These are phyloP conservation scores for Casuarina cunninghamiana DNA, from an alignment of 306 rosid species.

Conservation along the genomic window DNA sequence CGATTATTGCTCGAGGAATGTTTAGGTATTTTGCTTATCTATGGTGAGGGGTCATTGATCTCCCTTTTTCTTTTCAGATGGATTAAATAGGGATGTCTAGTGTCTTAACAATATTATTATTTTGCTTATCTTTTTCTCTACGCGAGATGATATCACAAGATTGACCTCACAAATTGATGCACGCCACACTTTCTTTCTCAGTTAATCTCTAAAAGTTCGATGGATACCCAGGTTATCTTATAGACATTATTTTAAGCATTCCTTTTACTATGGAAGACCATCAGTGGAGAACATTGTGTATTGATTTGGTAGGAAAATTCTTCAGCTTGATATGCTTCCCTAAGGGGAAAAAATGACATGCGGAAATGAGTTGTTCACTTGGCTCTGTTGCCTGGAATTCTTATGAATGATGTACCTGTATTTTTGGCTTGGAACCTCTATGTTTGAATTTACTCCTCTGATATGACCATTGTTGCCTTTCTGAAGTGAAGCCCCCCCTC, in stretches of 20 bases:
- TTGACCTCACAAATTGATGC: neutral
- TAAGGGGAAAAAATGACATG: neutral
- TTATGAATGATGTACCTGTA: neutral
- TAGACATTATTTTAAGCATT: neutral
- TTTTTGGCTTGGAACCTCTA: neutral
- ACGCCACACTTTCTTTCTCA: neutral
- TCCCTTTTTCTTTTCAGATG: conserved; percentile 22
- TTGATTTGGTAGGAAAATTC: neutral
- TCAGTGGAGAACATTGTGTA: neutral
- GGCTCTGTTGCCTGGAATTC: neutral
- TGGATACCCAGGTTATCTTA: neutral
- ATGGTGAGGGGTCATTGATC: conserved; percentile 50
- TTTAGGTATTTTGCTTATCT: conserved; percentile 30
- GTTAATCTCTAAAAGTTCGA: neutral
- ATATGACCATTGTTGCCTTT: neutral
- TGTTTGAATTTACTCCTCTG: neutral
- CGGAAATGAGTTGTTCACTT: neutral
- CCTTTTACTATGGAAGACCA: neutral
- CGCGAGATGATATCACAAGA: neutral
- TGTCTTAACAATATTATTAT: conserved; percentile 10
- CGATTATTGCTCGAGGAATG: conserved; percentile 35
- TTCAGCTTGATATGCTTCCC: neutral
- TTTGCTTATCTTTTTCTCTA: conserved; percentile 6
- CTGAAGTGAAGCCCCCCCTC: too few species aligned
- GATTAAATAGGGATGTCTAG: conserved; percentile 19